Conservation (phyloP, 2,329 filamentous ascomycete genomes). For the Aspergillus ibericus region DNA sequence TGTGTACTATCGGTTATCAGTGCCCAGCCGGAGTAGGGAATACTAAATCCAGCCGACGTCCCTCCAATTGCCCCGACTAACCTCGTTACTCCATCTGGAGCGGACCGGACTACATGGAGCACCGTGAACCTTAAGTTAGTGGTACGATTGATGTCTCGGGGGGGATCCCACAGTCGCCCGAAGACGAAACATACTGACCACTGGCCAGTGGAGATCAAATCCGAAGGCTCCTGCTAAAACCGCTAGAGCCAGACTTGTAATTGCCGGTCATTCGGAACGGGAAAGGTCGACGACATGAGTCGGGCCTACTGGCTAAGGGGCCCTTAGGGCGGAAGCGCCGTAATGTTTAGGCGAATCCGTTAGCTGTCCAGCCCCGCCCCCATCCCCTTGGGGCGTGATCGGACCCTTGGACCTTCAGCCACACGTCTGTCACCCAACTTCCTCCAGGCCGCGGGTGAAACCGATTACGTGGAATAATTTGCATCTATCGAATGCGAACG, state of each 20-base stretch:
- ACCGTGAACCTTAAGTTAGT: not conserved
- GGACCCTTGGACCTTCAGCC: constrained; percentile 3
- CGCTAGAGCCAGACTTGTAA: not conserved
- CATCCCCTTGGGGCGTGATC: not conserved
- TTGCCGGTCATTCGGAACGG: not conserved
- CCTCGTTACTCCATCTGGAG: not conserved
- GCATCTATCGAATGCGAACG: not conserved
- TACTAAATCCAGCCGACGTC: not conserved
- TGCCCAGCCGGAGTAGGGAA: not conserved
- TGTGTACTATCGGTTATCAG: not conserved
- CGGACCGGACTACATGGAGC: not conserved
- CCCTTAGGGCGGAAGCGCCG: not conserved
- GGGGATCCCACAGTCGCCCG: not conserved
- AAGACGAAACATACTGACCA: not conserved
- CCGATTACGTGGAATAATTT: constrained; percentile 1
- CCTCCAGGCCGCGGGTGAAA: not conserved
- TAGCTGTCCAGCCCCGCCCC: not conserved
- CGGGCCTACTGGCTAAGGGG: not conserved
- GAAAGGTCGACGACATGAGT: not conserved
- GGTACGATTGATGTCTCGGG: not conserved
- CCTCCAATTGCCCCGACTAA: not conserved
- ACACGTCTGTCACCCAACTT: not conserved
- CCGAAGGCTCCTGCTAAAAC: not conserved
- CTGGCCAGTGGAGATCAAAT: constrained; percentile 3
- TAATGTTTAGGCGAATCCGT: not conserved